Evolutionary conservation across 441 rosid genomes (phyloP).

Genomic region (Populus tomentosa): DNA sequence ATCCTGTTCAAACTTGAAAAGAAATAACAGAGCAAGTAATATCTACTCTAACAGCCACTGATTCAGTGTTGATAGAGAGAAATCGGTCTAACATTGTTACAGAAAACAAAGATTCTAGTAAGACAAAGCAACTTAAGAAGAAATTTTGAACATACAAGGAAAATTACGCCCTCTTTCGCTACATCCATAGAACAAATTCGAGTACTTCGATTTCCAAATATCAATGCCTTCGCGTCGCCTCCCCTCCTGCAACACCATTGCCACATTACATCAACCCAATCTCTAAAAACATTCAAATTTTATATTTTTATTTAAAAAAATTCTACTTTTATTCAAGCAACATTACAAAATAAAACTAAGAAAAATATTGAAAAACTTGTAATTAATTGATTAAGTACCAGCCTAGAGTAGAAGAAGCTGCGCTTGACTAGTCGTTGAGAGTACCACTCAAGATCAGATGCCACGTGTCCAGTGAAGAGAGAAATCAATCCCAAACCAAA

Average conservation of each 20-base stretch:
- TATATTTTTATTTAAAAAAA: neutral
- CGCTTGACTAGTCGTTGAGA: slow-evolving; percentile 69
- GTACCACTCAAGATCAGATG: slow-evolving; percentile 95
- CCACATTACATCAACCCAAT: neutral
- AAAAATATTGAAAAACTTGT: neutral
- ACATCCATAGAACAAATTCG: slow-evolving; percentile 71
- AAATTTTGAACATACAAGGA: slow-evolving; percentile 44
- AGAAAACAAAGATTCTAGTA: too few species aligned
- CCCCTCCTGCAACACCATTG: slow-evolving; percentile 38
- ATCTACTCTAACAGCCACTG: neutral
- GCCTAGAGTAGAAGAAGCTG: slow-evolving; percentile 36
- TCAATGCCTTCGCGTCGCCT: slow-evolving; percentile 53
- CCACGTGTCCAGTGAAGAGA: slow-evolving; percentile 87
- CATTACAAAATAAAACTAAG: neutral
- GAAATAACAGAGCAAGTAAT: neutral
- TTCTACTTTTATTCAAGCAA: neutral
- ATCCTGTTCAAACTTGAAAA: neutral
- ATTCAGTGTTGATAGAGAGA: too few species aligned
- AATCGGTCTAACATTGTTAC: too few species aligned
- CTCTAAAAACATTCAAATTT: too few species aligned
- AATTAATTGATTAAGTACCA: slow-evolving; percentile 33
- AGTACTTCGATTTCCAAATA: slow-evolving; percentile 80
- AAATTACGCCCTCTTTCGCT: slow-evolving; percentile 66
- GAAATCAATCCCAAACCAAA: slow-evolving; percentile 84
- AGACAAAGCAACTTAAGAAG: neutral